Percentiles rank a stretch among this genome's conserved stretches.
phyloP scores from a whole-genome alignment of 345 rosid species.

The Psidium friedrichsthalianum region DNA sequence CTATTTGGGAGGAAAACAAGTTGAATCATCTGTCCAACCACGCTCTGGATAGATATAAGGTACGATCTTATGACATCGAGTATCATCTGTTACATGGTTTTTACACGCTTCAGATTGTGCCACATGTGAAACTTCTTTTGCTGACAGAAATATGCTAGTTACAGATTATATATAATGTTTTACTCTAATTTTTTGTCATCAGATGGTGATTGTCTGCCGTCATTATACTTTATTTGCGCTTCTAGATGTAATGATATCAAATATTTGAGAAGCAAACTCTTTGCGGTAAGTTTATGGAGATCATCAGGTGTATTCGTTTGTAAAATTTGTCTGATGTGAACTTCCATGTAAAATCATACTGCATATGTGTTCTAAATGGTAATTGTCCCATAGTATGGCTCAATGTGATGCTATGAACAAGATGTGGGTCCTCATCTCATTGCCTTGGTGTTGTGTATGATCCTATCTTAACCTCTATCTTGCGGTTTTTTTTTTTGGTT shows the following conservation, averaged over 20 bases:
- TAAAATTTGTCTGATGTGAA: not conserved
- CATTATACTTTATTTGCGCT: not conserved
- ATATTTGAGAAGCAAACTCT: not conserved
- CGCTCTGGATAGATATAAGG: slow-evolving; percentile 60
- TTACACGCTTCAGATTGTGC: not conserved
- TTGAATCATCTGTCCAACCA: slow-evolving; percentile 20
- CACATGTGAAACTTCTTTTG: not conserved
- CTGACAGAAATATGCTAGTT: not conserved
- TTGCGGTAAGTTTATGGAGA: not conserved
- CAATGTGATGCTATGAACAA: not conserved
- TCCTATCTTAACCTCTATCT: not conserved
- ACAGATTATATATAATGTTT: not conserved
- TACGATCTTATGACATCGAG: slow-evolving; percentile 1
- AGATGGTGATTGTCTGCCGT: not conserved
- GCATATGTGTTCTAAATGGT: not conserved
- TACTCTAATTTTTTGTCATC: not conserved
- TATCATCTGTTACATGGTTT: not conserved
- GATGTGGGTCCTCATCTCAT: not conserved
- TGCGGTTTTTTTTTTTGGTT: too few relatives aligned
- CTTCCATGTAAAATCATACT: not conserved
- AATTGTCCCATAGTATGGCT: not conserved
- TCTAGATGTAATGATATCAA: not conserved
- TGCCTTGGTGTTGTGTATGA: not conserved
- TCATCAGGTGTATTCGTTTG: not conserved
- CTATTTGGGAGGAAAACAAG: slow-evolving; percentile 27